A percentile compares a stretch with the other conserved stretches of the same genome.
phyloP scores from a whole-genome alignment of 805 yeast genomes.

The Candida broadrunensis region DNA sequence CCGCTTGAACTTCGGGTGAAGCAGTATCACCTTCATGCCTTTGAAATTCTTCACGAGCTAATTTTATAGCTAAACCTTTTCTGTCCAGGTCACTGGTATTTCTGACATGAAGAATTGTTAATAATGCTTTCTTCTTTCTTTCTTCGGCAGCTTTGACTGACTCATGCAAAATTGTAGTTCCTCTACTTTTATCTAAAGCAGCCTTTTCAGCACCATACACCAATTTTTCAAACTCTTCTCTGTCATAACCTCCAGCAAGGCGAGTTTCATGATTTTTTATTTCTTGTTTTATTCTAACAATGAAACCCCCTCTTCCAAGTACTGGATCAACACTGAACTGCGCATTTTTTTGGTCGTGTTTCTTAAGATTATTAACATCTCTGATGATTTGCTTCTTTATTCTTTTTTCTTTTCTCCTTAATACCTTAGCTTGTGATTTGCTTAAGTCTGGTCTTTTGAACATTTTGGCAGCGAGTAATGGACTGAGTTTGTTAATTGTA shows the following conservation, averaged over 20 bases:
- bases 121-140: conserved; percentile 62
- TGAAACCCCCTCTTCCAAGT: conserved; percentile 69
- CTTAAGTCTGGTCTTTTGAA: conserved; percentile 29
- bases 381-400: conserved; percentile 39
- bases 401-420: conserved; percentile 37
- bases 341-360: conserved; percentile 29
- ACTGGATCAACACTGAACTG: conserved; percentile 71
- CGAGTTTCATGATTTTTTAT: conserved; percentile 58
- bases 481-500: conserved; percentile 8
- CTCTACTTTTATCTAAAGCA: conserved; percentile 34
- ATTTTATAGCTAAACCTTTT: conserved; percentile 51
- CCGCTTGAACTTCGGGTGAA: conserved; percentile 95
- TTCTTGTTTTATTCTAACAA: conserved; percentile 64
- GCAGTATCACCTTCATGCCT: conserved; percentile 90
- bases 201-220: conserved; percentile 76
- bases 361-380: conserved; percentile 39
- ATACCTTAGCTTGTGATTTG: conserved; percentile 27
- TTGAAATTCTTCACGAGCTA: conserved; percentile 78
- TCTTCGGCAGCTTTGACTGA: conserved; percentile 36
- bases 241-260: conserved; percentile 56
- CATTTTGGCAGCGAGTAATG: conserved; percentile 36
- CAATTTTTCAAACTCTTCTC: conserved; percentile 69
- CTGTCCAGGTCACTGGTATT: conserved; percentile 63
- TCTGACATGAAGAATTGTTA: conserved; percentile 69
- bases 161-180: conserved; percentile 27